Percentiles rank a stretch among this genome's conserved stretches.
These are phyloP conservation scores for Dactylorhiza incarnata DNA, from an alignment of 106 monocot genomes.

Conservation along the genomic window DNA sequence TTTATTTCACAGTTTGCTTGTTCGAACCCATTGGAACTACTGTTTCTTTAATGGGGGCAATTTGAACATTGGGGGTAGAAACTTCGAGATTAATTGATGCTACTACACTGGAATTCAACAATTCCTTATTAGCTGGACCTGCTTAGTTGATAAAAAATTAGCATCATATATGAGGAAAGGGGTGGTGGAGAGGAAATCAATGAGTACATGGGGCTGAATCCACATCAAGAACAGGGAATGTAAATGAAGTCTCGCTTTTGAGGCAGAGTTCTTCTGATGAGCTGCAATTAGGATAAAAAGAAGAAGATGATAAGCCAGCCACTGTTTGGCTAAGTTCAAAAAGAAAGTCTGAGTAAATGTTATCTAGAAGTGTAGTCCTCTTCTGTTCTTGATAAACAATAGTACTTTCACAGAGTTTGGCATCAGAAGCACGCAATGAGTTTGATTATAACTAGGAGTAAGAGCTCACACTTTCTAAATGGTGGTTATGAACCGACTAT, in stretches of 20 bases:
- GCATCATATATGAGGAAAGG: background rate
- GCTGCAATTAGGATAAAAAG: no score
- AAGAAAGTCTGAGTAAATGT: no score
- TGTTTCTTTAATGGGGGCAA: background rate
- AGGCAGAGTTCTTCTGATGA: no score
- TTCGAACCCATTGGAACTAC: constrained; percentile 9
- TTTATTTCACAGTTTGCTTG: constrained; percentile 32
- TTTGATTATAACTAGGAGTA: background rate
- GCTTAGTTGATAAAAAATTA: background rate
- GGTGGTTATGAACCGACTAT: no score
- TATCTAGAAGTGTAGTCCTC: constrained; percentile 22
- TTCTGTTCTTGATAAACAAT: constrained; percentile 17
- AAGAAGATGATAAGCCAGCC: no score
- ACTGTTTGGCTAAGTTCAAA: no score
- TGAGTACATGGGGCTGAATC: constrained; percentile 12
- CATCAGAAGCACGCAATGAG: constrained; percentile 5
- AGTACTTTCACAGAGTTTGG: constrained; percentile 12
- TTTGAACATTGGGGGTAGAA: constrained; percentile 28
- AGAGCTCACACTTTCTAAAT: background rate
- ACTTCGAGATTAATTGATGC: background rate
- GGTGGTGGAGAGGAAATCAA: background rate
- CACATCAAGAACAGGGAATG: constrained; percentile 24
- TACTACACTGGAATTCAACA: background rate
- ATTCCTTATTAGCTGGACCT: background rate
- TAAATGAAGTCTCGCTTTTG: constrained; percentile 17